Base-by-base conservation (phyloP, 75 land plant genomes). In the Azolla pinnata region DNA sequence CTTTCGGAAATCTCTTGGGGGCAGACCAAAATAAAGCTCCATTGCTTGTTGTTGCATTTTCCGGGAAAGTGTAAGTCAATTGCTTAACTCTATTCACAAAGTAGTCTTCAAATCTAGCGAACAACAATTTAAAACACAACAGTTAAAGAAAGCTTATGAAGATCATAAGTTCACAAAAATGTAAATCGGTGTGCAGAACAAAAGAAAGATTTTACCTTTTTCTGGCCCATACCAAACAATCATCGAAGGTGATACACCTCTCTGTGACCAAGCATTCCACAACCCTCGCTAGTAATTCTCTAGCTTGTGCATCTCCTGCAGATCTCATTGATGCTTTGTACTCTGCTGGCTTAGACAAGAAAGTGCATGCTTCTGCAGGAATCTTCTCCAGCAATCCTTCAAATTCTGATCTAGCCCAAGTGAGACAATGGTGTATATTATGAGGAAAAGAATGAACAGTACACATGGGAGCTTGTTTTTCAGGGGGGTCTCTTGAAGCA, bases 391-490 rank as follows among this genome's bases (percentile, higher is more conserved):
- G 69, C 58, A 89, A 61, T 24, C 87, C 93, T 61, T 89, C 96
- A 83, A 89, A 89, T 51, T 89, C 96, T 24, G 96, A 89, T 9
- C 96, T 63, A 35, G 95, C 95, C 95, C 95, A 88, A n/a, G 91
- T 86, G 33, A 88, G 49, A 40, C 95, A 88, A 45, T 88, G 95
- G 49, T 86, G 83, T 62, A 88, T 88, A 56, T 88, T 88, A 56
- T 88, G 93, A 0, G 97, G 97, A 53, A 90, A 90, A 1, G 92
- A 87, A 42, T 87, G 97, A 47, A 90, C 86, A n/a, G 97, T 90
- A 53, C 97, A 90, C 92, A 90, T 90, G 2, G 97, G 97, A 21
- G 97, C 97, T 53, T 90, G 97, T 72, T 79, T 90, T 65, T 87
- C 97, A 18, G 93, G 93, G 18, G 97, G 93, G 54, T 90, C 97